phyloP scores from a whole-genome alignment of 208 protist genomes.

The Jaenimonas drosophilae region DNA sequence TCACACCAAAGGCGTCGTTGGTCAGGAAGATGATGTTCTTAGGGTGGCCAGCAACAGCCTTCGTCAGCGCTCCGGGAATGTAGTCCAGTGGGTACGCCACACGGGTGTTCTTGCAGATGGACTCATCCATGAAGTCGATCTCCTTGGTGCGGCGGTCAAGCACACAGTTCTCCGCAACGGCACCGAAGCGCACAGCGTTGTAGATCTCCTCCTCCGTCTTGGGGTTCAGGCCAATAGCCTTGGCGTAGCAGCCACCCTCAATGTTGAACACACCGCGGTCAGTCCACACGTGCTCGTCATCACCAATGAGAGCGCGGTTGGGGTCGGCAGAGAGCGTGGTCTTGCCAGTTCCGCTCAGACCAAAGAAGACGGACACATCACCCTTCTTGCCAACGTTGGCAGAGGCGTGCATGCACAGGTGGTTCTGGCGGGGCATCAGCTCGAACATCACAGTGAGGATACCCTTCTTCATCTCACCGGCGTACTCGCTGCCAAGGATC shows the following conservation, averaged over 20 bases:
- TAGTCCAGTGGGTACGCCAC: conserved; percentile 92
- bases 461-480: conserved; percentile 98
- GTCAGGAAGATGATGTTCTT: conserved; percentile 96
- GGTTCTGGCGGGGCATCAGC: conserved; percentile 85
- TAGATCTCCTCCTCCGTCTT: conserved; percentile 91
- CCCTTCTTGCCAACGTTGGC: conserved; percentile 84
- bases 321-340: conserved; percentile 91
- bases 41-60: conserved; percentile 77
- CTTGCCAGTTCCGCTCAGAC: conserved; percentile 89
- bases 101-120: conserved; percentile 96
- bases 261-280: conserved; percentile 89
- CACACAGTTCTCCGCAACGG: conserved; percentile 85
- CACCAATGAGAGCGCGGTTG: conserved; percentile 77
- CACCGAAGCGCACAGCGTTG: conserved; percentile 77
- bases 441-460: conserved; percentile 96
- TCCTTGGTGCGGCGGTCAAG: conserved; percentile 41
- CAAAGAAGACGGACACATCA: conserved; percentile 86
- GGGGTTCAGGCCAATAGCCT: conserved; percentile 69
- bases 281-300: conserved; percentile 91
- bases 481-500: conserved; percentile 93
- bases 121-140: conserved; percentile 90
- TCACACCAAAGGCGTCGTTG: conserved; percentile 96
- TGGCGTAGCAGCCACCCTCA: conserved; percentile 92
- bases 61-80: conserved; percentile 88
- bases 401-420: conserved; percentile 91